Evolutionary conservation across 805 yeast species (phyloP).

Genomic region (Hagleromyces aurorensis): DNA sequence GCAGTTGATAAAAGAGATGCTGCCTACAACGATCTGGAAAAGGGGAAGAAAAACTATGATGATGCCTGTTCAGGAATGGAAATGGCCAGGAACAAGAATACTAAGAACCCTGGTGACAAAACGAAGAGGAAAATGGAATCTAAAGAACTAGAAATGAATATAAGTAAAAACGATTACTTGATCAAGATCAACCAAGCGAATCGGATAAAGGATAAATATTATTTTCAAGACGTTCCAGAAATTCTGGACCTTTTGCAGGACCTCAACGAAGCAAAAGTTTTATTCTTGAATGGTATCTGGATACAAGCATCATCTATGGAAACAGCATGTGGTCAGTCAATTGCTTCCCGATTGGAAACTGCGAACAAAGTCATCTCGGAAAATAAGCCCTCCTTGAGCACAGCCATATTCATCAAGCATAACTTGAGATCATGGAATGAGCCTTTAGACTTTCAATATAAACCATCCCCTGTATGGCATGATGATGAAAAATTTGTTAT

Average conservation of each 20-base stretch:
- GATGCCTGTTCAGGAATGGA: slow-evolving; percentile 75
- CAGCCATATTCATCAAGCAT: slow-evolving; percentile 89
- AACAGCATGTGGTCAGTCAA: slow-evolving; percentile 40
- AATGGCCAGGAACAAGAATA: slow-evolving; percentile 63
- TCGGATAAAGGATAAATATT: slow-evolving; percentile 86
- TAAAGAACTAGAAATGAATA: slow-evolving; percentile 74
- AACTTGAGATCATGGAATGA: slow-evolving; percentile 71
- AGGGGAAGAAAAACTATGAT: slow-evolving; percentile 67
- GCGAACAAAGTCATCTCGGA: slow-evolving; percentile 52
- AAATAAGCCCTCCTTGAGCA: slow-evolving; percentile 67
- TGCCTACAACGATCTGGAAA: slow-evolving; percentile 27
- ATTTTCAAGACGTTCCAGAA: slow-evolving; percentile 89
- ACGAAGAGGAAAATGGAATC: slow-evolving; percentile 44
- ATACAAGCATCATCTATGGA: slow-evolving; percentile 56
- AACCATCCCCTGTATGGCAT: slow-evolving; percentile 94
- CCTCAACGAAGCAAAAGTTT: slow-evolving; percentile 70
- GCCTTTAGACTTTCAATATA: slow-evolving; percentile 75
- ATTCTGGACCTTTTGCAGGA: slow-evolving; percentile 77
- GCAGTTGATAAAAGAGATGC: slow-evolving; percentile 36
- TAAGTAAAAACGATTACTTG: slow-evolving; percentile 76
- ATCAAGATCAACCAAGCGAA: slow-evolving; percentile 78
- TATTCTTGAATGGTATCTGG: slow-evolving; percentile 61
- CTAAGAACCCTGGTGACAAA: slow-evolving; percentile 48
- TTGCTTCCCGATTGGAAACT: slow-evolving; percentile 37
- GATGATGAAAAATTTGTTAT: slow-evolving; percentile 77